phyloP scores from a whole-genome alignment of 768 basidiomycete genomes.

The Boletus barrowsii region DNA sequence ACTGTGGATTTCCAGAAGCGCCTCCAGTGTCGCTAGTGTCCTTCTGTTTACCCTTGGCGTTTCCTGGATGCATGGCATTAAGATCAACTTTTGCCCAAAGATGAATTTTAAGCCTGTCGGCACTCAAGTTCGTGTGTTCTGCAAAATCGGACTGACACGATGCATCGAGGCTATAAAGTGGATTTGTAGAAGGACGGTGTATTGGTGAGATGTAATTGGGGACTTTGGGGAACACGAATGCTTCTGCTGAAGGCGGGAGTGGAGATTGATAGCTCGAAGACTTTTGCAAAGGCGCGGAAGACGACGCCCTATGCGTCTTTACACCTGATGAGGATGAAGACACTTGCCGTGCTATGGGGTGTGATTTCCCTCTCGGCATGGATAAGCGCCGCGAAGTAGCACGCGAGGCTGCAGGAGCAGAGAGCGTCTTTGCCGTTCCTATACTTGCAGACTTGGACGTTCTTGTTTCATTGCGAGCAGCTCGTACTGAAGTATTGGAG shows the following conservation, averaged over 20 bases:
- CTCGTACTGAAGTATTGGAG: slow-evolving; percentile 2
- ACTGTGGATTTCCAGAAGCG: slow-evolving; percentile 35
- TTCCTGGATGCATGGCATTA: slow-evolving; percentile 6
- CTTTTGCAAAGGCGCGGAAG: slow-evolving; percentile 25
- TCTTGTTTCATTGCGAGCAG: slow-evolving; percentile 13
- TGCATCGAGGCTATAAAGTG: slow-evolving; percentile 62
- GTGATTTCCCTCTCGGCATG: slow-evolving; percentile 15
- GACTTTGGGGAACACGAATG: slow-evolving; percentile 16
- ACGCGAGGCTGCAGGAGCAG: slow-evolving; percentile 4
- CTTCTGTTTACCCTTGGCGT: slow-evolving; percentile 48
- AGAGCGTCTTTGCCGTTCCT: slow-evolving; percentile 17
- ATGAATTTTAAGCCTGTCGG: slow-evolving; percentile 50
- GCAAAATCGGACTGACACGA: slow-evolving; percentile 50
- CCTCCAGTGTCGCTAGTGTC: slow-evolving; percentile 20
- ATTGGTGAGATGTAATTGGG: slow-evolving; percentile 78
- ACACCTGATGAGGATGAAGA: slow-evolving; percentile 13
- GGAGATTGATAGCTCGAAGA: slow-evolving; percentile 25
- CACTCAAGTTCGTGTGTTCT: slow-evolving; percentile 51
- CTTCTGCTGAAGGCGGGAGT: slow-evolving; percentile 16
- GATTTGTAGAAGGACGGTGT: slow-evolving; percentile 83
- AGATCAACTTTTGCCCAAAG: slow-evolving; percentile 52
- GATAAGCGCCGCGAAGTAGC: slow-evolving; percentile 9
- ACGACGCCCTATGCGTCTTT: slow-evolving; percentile 24
- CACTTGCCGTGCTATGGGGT: slow-evolving; percentile 12
- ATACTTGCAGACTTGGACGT: slow-evolving; percentile 14